Evolutionary conservation across 805 yeast genomes (phyloP), one percentile per base, ranked within the genome.

Genomic region (Nakazawaea anatomiae): DNA sequence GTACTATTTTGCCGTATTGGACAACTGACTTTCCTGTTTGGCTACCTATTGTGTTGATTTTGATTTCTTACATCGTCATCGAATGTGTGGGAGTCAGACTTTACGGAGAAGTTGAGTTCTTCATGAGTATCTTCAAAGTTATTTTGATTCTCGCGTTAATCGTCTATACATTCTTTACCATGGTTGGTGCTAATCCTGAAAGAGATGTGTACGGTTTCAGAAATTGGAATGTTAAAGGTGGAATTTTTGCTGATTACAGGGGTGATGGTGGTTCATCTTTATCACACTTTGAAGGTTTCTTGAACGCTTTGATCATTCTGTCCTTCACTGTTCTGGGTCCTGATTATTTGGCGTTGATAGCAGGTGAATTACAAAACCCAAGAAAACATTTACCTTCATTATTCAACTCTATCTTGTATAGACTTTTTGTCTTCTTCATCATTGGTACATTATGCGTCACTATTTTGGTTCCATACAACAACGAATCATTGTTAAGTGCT

Each of bases 151-250:
- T 70, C 43, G 75, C 74, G 4, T 66, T 72, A 53, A 62, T 71
- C 59, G 55, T 64, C 14, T 70, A 69, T 57, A 65, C 69, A 8
- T 65, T 71, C 49, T 63, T 87, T 51, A 82, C 88, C 4, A 87
- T 87, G 94, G 79, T 82, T 27, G 94, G 95, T 29, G 94, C 91
- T 10, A 87, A 87, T 61, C 94, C 94, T 0, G 61, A 70, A 40
- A 80, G 77, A 53, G 87, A 85, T 55, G 76, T 70, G 1, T 81
- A 71, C 57, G 88, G 88, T 0, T 83, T 83, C 61, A 65, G 83
- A 43, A 74, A 77, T 60, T 82, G 83, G 78, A 64, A 62, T 50
- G 40, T 63, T 72, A 62, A 62, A 42, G 70, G 73, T 1, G 75
- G 75, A 5, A 68, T 68, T 1, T 56, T 69, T 54, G 65, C 69